phyloP scores from a whole-genome alignment of 148 eudicot genomes.

The Persicaria tinctoria region DNA sequence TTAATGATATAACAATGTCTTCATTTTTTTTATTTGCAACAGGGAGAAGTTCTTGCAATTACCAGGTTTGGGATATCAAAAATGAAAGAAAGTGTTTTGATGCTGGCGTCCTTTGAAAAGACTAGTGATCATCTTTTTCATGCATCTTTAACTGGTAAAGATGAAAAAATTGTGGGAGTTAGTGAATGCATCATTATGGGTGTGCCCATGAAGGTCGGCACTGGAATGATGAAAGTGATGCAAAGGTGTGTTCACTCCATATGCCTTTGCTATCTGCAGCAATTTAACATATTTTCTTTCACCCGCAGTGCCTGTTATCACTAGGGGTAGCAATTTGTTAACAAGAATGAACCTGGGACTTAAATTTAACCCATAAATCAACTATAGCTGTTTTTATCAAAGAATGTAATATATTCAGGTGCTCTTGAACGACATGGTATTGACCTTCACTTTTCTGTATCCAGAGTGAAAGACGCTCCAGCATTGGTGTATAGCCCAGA shows the following conservation, averaged over 20 bases:
- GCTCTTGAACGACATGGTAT: not conserved
- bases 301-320: no score
- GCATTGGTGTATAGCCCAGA: conserved; percentile 14
- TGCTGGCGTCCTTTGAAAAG: conserved; percentile 96
- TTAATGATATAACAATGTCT: not conserved
- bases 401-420: not conserved
- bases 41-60: conserved; percentile 90
- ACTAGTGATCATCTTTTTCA: conserved; percentile 86
- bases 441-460: not conserved
- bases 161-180: conserved; percentile 80
- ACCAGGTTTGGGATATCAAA: conserved; percentile 70
- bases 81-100: conserved; percentile 92
- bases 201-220: conserved; percentile 72
- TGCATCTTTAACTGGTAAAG: conserved; percentile 74
- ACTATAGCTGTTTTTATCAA: not conserved
- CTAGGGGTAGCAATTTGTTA: no score
- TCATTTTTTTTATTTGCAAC: conserved; percentile 2
- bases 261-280: no score
- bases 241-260: conserved; percentile 48
- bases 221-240: conserved; percentile 71
- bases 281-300: no score
- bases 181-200: conserved; percentile 96
- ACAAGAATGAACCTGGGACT: no score
- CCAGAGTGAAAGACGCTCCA: conserved; percentile 22
- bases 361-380: no score